Conservation (phyloP, 2,329 filamentous ascomycete genomes). For the Claviceps maximensis region DNA sequence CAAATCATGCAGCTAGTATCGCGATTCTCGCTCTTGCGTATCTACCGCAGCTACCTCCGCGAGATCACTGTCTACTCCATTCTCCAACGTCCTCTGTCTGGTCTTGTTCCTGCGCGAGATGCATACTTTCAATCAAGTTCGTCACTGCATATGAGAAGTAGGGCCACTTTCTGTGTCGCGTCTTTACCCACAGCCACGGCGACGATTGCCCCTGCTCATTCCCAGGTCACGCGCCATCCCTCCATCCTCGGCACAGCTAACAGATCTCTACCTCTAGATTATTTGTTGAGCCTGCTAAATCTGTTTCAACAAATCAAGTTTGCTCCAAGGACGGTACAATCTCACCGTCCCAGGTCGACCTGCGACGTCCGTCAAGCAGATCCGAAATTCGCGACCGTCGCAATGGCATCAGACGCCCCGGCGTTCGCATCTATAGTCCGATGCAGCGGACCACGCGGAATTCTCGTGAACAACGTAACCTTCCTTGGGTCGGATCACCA, state of each 20-base stretch:
- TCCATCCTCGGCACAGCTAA: constrained; percentile 5
- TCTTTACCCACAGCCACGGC: constrained; percentile 3
- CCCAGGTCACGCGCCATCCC: not conserved
- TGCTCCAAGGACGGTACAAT: constrained; percentile 16
- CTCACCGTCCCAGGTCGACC: constrained; percentile 25
- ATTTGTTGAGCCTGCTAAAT: constrained; percentile 33
- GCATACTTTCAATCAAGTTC: not conserved
- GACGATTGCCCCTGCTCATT: not conserved
- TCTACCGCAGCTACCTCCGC: not conserved
- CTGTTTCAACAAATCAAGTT: constrained; percentile 25
- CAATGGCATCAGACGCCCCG: constrained; percentile 11
- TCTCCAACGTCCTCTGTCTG: not conserved
- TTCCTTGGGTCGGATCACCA: constrained; percentile 13
- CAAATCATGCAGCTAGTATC: not conserved
- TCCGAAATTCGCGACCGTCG: constrained; percentile 19
- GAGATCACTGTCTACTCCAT: not conserved
- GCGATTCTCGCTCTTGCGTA: not conserved
- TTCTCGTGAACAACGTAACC: constrained; percentile 7
- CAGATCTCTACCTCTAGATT: constrained; percentile 20
- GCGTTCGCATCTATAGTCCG: constrained; percentile 15
- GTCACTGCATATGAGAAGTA: not conserved
- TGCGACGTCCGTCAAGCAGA: constrained; percentile 23
- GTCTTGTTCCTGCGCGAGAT: not conserved
- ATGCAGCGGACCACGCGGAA: constrained; percentile 13
- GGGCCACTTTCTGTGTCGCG: constrained; percentile 5